These are phyloP conservation scores for Citrus maxima DNA, from an alignment of 345 rosid species.

Conservation along the genomic window DNA sequence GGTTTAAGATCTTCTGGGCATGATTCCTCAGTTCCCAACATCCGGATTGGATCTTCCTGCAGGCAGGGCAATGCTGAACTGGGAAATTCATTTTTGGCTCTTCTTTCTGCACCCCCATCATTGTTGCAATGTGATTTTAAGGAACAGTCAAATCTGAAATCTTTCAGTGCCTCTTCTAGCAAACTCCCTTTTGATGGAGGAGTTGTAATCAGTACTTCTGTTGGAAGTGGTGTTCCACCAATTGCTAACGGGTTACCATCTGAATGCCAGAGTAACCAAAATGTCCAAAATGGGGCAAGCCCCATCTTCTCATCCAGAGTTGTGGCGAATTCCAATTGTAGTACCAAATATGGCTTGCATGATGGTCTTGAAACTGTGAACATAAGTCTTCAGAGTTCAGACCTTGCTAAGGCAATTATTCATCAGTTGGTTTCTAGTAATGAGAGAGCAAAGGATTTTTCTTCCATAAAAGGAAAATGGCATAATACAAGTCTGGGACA, in stretches of 20 bases:
- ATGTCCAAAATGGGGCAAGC: conserved; percentile 14
- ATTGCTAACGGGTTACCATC: conserved; percentile 14
- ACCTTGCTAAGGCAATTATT: conserved; percentile 20
- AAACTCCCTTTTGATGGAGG: conserved; percentile 16
- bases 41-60: conserved; percentile 14
- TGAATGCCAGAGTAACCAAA: conserved; percentile 19
- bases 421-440: conserved; percentile 19
- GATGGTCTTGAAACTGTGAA: conserved; percentile 20
- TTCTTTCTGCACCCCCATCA: conserved; percentile 37
- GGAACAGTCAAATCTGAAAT: conserved; percentile 29
- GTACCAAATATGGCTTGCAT: conserved; percentile 19
- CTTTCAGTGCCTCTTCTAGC: conserved; percentile 18
- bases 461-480: conserved; percentile 19
- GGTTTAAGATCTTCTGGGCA: conserved; percentile 22
- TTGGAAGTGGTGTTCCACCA: conserved; percentile 20
- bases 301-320: conserved; percentile 18
- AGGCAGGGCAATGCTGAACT: conserved; percentile 15
- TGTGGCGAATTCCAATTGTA: conserved; percentile 2
- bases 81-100: conserved; percentile 42
- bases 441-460: conserved; percentile 23
- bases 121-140: conserved; percentile 33
- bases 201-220: conserved; percentile 12
- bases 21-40: conserved; percentile 14
- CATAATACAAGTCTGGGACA: conserved; percentile 7
- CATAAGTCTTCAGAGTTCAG: conserved; percentile 17